phyloP scores from a whole-genome alignment of 306 rosid genomes.

The Casuarina cunninghamiana region DNA sequence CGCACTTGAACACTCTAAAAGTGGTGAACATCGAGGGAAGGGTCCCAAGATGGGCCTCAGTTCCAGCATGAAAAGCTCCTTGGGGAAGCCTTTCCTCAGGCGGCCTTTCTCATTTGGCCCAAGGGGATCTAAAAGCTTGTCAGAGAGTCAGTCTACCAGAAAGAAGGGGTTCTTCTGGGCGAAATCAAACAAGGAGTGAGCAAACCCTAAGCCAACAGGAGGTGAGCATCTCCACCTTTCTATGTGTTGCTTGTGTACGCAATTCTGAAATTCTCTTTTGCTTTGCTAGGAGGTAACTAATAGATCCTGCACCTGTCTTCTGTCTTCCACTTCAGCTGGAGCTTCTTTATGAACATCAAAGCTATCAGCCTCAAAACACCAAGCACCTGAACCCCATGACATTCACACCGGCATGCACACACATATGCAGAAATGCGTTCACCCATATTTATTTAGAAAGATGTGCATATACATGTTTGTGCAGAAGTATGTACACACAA shows the following conservation, averaged over 20 bases:
- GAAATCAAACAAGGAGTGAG: slow-evolving; percentile 65
- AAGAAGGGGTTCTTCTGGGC: slow-evolving; percentile 97
- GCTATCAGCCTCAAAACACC: slow-evolving; percentile 7
- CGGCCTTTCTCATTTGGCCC: slow-evolving; percentile 88
- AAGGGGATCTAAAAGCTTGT: slow-evolving; percentile 53
- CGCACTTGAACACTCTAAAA: slow-evolving; percentile 50
- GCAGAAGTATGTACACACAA: not conserved
- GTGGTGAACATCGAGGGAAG: slow-evolving; percentile 44
- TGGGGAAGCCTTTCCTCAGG: slow-evolving; percentile 70
- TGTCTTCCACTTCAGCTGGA: not conserved
- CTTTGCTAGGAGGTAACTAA: slow-evolving; percentile 19
- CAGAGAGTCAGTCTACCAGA: slow-evolving; percentile 52
- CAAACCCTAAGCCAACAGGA: slow-evolving; percentile 35
- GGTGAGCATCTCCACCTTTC: slow-evolving; percentile 43
- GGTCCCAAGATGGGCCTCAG: slow-evolving; percentile 54
- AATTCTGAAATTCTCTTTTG: slow-evolving; percentile 10
- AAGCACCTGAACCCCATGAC: not conserved
- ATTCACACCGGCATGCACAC: not conserved
- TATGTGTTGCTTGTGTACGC: slow-evolving; percentile 24
- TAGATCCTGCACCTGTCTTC: not conserved
- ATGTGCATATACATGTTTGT: no score
- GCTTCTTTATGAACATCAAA: not conserved
- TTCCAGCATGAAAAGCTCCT: slow-evolving; percentile 64
- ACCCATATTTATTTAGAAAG: not conserved
- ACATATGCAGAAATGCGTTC: not conserved